A percentile compares a stretch with the other conserved stretches of the same genome.
Conservation (phyloP, 129 eudicot genomes). For the Chrysanthemum seticuspe region DNA sequence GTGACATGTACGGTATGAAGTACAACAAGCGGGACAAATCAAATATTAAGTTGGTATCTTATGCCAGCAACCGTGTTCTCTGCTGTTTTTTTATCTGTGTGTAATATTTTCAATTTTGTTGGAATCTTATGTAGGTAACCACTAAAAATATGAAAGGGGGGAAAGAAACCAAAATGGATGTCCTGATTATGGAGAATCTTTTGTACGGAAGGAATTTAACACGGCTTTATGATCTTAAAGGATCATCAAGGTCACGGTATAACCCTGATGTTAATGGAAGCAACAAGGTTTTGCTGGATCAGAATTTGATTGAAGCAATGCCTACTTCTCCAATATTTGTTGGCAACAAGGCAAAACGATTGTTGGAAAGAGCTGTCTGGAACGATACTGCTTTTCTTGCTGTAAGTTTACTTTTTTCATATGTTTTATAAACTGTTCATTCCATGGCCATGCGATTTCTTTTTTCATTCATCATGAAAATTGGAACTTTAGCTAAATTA, state of each 20-base stretch:
- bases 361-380: conserved; percentile 96
- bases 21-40: too few relatives aligned
- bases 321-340: conserved; percentile 98
- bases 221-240: conserved; percentile 95
- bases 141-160: conserved; percentile 89
- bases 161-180: conserved; percentile 88
- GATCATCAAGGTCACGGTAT: conserved; percentile 89
- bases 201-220: conserved; percentile 78
- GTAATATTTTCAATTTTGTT: background rate
- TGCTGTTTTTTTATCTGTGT: background rate
- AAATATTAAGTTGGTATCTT: too few relatives aligned
- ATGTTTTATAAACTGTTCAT: too few relatives aligned
- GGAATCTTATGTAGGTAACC: conserved; percentile 49
- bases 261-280: conserved; percentile 84
- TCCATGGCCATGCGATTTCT: too few relatives aligned
- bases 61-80: too few relatives aligned
- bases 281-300: conserved; percentile 91
- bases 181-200: conserved; percentile 96
- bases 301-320: conserved; percentile 97
- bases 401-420: conserved; percentile 50
- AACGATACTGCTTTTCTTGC: conserved; percentile 98
- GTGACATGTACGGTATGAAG: too few relatives aligned
- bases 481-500: too few relatives aligned
- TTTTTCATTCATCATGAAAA: too few relatives aligned
- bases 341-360: conserved; percentile 91